These are phyloP conservation scores for Phytopythium sindhum DNA, from an alignment of 352 stramenopile species.

Conservation along the genomic window DNA sequence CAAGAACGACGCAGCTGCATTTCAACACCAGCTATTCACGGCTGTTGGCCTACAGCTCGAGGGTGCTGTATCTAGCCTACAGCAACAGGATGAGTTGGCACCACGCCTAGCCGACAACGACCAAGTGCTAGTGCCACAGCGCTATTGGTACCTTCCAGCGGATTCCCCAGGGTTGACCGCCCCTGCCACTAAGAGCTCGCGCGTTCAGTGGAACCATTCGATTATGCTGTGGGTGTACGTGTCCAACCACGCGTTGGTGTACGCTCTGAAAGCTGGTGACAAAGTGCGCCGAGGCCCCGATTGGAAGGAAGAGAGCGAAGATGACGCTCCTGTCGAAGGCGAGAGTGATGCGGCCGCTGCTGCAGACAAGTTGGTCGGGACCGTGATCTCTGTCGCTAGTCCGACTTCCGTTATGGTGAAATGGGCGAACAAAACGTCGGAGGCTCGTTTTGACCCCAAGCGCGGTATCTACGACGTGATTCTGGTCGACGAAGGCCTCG, in stretches of 20 bases:
- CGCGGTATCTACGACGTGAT: constrained; percentile 47
- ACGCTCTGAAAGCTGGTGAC: constrained; percentile 65
- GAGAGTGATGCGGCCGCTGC: background rate
- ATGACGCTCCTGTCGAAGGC: constrained; percentile 1
- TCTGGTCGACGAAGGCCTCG: constrained; percentile 44
- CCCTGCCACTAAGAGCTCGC: constrained; percentile 21
- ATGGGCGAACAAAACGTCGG: constrained; percentile 17
- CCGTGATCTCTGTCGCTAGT: constrained; percentile 42
- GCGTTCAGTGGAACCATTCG: constrained; percentile 66
- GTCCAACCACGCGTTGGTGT: constrained; percentile 29
- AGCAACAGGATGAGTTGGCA: background rate
- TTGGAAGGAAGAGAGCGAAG: constrained; percentile 31
- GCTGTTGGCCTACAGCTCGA: constrained; percentile 66
- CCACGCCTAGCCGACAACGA: background rate
- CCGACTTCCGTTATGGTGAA: constrained; percentile 48
- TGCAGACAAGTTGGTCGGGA: constrained; percentile 17
- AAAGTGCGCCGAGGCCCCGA: constrained; percentile 56
- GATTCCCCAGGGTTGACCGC: constrained; percentile 38
- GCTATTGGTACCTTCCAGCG: constrained; percentile 32
- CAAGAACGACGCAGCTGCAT: constrained; percentile 31
- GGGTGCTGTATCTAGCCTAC: constrained; percentile 31
- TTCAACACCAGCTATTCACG: constrained; percentile 66
- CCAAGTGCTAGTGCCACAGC: background rate
- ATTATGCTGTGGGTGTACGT: constrained; percentile 79
- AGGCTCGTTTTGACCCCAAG: constrained; percentile 58